Evolutionary conservation across 1,284 basidiomycete genomes (phyloP).

Genomic region (Ustilago hordei): DNA sequence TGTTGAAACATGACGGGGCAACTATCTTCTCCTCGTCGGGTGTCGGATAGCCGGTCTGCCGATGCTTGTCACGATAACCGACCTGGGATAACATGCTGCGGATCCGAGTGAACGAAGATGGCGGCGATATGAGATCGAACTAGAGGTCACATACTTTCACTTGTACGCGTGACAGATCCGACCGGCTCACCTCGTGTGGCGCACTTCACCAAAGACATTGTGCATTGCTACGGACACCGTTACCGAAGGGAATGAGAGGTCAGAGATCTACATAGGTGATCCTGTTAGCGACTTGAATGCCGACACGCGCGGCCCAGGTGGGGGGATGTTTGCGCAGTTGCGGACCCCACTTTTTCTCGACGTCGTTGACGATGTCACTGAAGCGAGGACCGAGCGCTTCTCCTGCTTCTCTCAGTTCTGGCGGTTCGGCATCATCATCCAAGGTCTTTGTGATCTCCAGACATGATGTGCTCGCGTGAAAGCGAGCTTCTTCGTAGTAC

Average conservation of each 20-base stretch:
- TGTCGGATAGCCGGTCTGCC: no score
- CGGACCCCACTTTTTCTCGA: constrained; percentile 20
- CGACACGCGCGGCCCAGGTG: constrained; percentile 26
- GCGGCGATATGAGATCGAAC: no score
- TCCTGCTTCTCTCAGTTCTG: not conserved
- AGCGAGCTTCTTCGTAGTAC: constrained; percentile 54
- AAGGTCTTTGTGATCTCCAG: not conserved
- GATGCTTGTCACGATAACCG: no score
- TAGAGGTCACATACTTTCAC: no score
- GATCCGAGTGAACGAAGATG: no score
- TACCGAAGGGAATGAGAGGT: not conserved
- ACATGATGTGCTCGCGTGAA: constrained; percentile 46
- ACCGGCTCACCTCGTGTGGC: no score
- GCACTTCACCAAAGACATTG: not conserved
- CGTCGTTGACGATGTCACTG: constrained; percentile 3
- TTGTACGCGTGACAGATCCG: no score
- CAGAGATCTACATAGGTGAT: constrained; percentile 32
- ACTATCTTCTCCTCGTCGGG: no score
- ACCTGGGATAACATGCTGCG: no score
- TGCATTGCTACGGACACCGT: not conserved
- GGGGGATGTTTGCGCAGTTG: constrained; percentile 24
- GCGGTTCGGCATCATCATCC: not conserved
- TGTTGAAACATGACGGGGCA: no score
- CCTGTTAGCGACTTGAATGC: constrained; percentile 37
- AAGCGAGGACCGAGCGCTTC: constrained; percentile 9